Conservation (phyloP, 2,329 filamentous ascomycete genomes). For the Neonectria faginata region DNA sequence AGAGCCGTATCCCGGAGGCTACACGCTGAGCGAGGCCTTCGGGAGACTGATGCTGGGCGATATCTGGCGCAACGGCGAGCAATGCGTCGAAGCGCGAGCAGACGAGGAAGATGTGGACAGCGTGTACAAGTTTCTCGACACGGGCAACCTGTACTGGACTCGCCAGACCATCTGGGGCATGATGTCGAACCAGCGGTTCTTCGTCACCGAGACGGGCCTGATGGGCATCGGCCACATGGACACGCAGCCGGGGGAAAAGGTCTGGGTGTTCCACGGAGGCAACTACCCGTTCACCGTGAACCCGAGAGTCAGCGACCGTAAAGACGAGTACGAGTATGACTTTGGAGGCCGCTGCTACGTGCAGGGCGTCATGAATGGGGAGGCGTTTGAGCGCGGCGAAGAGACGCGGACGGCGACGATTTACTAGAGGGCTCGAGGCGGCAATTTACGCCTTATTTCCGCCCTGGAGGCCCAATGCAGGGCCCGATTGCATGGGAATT, state of each 20-base stretch:
- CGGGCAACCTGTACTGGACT: not conserved
- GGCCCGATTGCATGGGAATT: not conserved
- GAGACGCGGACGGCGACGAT: conserved; percentile 11
- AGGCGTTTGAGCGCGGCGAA: conserved; percentile 17
- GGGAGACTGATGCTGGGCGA: conserved; percentile 25
- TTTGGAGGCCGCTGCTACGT: conserved; percentile 29
- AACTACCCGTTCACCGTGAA: conserved; percentile 22
- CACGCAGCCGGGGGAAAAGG: conserved; percentile 24
- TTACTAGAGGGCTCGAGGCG: not conserved
- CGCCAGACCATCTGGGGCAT: conserved; percentile 14
- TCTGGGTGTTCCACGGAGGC: conserved; percentile 24
- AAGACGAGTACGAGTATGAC: conserved; percentile 22
- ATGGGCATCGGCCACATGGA: conserved; percentile 27
- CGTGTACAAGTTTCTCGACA: conserved; percentile 19
- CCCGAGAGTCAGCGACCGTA: not conserved
- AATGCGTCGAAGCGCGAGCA: not conserved
- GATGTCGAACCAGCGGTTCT: conserved; percentile 21
- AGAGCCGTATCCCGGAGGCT: conserved; percentile 10
- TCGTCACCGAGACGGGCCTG: conserved; percentile 22
- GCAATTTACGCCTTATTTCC: not conserved
- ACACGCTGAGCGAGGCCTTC: conserved; percentile 21
- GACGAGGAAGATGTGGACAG: conserved; percentile 9
- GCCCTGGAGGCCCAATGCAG: not conserved
- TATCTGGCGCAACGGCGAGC: conserved; percentile 7
- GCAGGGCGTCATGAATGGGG: conserved; percentile 29